phyloP scores from a whole-genome alignment of 2,329 filamentous ascomycete species.

The Coleophoma crateriformis region DNA sequence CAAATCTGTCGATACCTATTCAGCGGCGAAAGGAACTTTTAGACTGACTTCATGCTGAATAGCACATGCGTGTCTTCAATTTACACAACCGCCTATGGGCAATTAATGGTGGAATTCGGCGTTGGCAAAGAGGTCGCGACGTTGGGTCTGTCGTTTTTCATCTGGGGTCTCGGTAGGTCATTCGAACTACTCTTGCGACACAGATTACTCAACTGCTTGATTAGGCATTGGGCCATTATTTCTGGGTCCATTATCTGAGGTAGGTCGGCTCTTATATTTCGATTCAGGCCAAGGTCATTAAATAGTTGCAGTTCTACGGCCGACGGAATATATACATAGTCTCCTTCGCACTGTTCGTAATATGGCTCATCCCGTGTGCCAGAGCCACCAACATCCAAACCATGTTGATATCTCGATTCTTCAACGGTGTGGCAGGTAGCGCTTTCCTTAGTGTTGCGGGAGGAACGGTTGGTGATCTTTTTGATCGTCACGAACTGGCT shows the following conservation, averaged over 20 bases:
- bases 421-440: conserved; percentile 67
- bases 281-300: too few species aligned
- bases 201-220: conserved; percentile 39
- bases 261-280: conserved; percentile 7
- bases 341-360: conserved; percentile 68
- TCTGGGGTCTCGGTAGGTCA: conserved; percentile 31
- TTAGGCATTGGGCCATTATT: conserved; percentile 51
- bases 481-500: conserved; percentile 24
- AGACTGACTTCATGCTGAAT: background rate
- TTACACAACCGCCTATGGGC: conserved; percentile 76
- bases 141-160: conserved; percentile 76
- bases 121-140: conserved; percentile 68
- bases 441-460: conserved; percentile 71
- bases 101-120: conserved; percentile 71
- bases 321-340: conserved; percentile 74
- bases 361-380: conserved; percentile 78
- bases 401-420: conserved; percentile 71
- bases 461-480: conserved; percentile 50
- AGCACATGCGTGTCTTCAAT: conserved; percentile 84
- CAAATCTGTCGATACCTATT: background rate
- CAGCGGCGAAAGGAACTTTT: background rate
- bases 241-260: conserved; percentile 46
- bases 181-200: too few species aligned
- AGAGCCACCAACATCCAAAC: conserved; percentile 75
- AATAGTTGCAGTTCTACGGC: conserved; percentile 61